A percentile compares a stretch with the other conserved stretches of the same genome.
phyloP scores from a whole-genome alignment of 73 alveolate genomes.

The Urostyla sp. region DNA sequence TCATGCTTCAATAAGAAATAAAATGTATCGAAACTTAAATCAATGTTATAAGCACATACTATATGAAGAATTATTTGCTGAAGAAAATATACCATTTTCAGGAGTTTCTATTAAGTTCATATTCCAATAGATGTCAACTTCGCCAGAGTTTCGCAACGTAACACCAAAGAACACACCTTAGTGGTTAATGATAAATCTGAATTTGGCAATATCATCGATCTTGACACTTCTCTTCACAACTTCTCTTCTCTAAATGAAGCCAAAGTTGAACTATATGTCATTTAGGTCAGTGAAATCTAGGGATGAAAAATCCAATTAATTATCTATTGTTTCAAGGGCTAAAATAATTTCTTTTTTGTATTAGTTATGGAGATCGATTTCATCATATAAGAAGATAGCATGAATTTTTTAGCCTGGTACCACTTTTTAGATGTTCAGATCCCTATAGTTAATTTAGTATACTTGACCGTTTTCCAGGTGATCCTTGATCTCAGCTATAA shows the following conservation, averaged over 20 bases:
- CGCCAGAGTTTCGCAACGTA: neutral
- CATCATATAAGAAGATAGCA: neutral
- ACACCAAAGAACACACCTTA: conserved; percentile 8
- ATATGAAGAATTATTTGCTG: neutral
- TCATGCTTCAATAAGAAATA: conserved; percentile 21
- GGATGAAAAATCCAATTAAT: neutral
- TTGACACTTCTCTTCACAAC: neutral
- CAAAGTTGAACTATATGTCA: neutral
- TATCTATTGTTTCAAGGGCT: conserved; percentile 9
- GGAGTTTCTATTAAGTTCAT: neutral
- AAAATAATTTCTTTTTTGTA: neutral
- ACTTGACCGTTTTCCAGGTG: neutral
- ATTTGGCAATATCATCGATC: neutral
- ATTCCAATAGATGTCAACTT: conserved; percentile 38
- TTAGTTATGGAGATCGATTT: neutral
- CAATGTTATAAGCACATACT: neutral
- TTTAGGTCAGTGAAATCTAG: neutral
- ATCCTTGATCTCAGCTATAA: neutral
- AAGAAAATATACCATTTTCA: neutral
- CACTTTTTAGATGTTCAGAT: neutral
- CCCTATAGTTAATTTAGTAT: neutral
- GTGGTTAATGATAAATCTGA: conserved; percentile 1
- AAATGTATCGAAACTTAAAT: conserved; percentile 5
- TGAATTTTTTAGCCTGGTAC: neutral
- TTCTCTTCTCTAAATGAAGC: neutral